A percentile compares a stretch with the other conserved stretches of the same genome.
phyloP scores from a whole-genome alignment of 2,329 filamentous ascomycete species.

The Phaeosphaeria sp. region DNA sequence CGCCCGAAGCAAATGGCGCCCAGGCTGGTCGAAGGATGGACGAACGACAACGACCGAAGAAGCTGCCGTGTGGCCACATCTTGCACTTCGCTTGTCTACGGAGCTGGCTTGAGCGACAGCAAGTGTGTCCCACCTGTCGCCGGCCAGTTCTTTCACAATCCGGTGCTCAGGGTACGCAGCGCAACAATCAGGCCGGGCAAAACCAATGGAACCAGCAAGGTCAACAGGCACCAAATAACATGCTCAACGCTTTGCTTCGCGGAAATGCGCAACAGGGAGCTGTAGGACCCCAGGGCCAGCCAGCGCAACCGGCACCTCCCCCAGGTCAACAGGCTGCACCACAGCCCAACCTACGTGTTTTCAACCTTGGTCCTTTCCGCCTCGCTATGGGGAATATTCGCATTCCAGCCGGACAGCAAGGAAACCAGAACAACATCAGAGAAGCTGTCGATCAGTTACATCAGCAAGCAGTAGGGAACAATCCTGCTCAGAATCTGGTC shows the following conservation, averaged over 20 bases:
- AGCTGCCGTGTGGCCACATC: constrained; percentile 94
- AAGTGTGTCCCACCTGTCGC: constrained; percentile 94
- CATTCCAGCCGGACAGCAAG: constrained; percentile 34
- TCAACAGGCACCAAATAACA: constrained; percentile 18
- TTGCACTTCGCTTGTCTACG: constrained; percentile 92
- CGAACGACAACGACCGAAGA: constrained; percentile 88
- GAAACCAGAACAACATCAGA: constrained; percentile 29
- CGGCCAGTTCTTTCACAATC: constrained; percentile 70
- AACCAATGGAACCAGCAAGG: constrained; percentile 28
- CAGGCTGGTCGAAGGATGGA: constrained; percentile 61
- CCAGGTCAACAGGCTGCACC: constrained; percentile 28
- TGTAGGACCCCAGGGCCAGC: constrained; percentile 30
- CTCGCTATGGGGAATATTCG: constrained; percentile 45
- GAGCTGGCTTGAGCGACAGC: constrained; percentile 96
- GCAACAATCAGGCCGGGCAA: constrained; percentile 33
- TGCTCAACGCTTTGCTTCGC: constrained; percentile 26
- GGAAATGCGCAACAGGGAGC: constrained; percentile 25
- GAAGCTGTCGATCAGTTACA: constrained; percentile 33
- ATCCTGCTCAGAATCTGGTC: constrained; percentile 28
- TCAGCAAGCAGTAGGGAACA: constrained; percentile 28
- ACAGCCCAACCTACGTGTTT: constrained; percentile 43
- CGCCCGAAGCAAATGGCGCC: constrained; percentile 51
- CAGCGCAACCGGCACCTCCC: constrained; percentile 23
- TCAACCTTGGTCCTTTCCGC: constrained; percentile 45
- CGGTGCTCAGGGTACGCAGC: constrained; percentile 34